Base-by-base conservation (phyloP, 2,329 filamentous ascomycete genomes). In the Anthostomella pinea region DNA sequence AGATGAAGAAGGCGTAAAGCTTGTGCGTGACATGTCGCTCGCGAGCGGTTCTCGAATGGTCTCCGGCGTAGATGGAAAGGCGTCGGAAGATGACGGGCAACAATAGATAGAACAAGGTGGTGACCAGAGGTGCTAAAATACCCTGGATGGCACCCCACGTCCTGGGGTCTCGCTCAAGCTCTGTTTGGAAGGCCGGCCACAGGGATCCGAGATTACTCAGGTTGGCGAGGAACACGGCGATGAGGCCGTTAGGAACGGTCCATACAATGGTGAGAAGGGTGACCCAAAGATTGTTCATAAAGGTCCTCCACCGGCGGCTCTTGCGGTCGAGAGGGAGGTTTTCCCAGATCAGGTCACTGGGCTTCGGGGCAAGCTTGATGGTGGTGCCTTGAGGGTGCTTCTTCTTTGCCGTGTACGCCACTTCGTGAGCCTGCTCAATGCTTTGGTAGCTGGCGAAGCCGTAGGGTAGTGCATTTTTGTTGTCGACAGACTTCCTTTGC, bases 301-400 rank as follows among this genome's bases (percentile, higher is more conserved):
- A 74, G 19, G 81, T 72, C 52, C 83, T 83, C 66, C 83, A 84
- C 39, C 73, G 75, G 22, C 89, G 78, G 1, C 80, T 75, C 16
- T 75, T 68, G 27, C 79, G 79, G 11, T 74, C 76, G 37, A 96
- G 66, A 1, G 39, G 39, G 8, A 51, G 48, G 11, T 51, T 51
- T 79, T 87, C 83, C 91, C 91, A 97, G 50, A 97, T 93, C 34
- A 97, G 75, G 57, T 96, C 90, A 57, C 85, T 87, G 4, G 91
- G 90, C 38, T 81, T 80, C 2, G 91, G 87, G 1, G 91, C 89
- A 13, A 96, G 72, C 7, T 67, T 71, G 41, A 96, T 79, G 0
- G 77, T 84, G 0, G 87, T 81, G 5, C 87, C 86, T 30, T 85
- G 74, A 0, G 86, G 86, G 49, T 83, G 83, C 66, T 90, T 91